Evolutionary conservation across 2,329 filamentous ascomycete genomes (phyloP), one percentile per base, ranked within the genome.

Genomic region (Cryphonectria parasitica): DNA sequence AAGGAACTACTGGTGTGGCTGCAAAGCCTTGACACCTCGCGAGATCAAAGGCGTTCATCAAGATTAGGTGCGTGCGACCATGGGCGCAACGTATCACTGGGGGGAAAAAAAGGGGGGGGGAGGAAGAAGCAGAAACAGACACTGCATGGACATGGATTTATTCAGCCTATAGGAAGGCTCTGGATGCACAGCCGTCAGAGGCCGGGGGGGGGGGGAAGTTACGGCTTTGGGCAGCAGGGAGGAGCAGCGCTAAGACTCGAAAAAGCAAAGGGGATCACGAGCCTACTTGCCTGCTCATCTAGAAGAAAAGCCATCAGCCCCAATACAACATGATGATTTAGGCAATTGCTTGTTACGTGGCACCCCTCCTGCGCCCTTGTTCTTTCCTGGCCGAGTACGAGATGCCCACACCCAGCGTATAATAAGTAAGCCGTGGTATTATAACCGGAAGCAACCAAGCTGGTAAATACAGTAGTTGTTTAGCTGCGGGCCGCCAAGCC

Each of bases 61-160:
- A 28, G 61, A 1, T 43, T 25, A 19, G 25, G 22, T 25, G n/a
- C 36, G 41, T 64, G 39, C n/a, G 36, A 64, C 41, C 61, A 64
- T 43, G 61, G 22, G 22, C 61, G 61, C 41, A 64, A 64, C 61
- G 61, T 43, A 64, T 43, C 39, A 64, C 41, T 64, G n/a, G 39
- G 41, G 10, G 5, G 15, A 13, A 15, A 11, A n/a, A 6, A n/a
- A 15, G 31, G 22, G 2, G 36, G 19, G n/a, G n/a, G 13, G n/a
- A 28, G 17, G 22, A 34, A 34, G 25, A 34, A 28, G 58, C 58
- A 45, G 10, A 28, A n/a, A 41, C 60, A 25, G 60, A 19, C n/a
- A 34, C 25, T 22, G 60, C 60, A 62, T 39, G 60, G 31, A 62
- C 34, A 62, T 62, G 45, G 36, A 25, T 22, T 15, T 13, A 7